Evolutionary conservation across 768 basidiomycete genomes (phyloP), one percentile per base, ranked within the genome.

Genomic region (Tricholoma matsutake): DNA sequence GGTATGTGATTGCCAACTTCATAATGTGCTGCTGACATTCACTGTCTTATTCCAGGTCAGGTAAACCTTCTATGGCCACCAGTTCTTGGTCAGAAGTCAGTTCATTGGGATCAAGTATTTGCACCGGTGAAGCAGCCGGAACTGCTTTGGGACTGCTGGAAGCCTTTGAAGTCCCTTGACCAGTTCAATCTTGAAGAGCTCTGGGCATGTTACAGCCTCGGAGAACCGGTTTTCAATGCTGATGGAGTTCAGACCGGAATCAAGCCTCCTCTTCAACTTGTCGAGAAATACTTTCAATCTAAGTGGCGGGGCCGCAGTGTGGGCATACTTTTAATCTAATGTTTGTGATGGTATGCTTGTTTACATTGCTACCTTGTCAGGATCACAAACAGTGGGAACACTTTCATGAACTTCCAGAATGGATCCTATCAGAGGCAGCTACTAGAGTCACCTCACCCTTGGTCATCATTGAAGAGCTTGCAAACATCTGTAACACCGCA

Each of bases 71-170:
- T 68, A 14, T 65, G 57, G 54, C 67, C 62, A 8, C 69, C 71
- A 1, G 37, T 68, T 10, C 63, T 73, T 29, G 66, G 70, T 3
- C 64, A 68, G 43, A 59, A 58, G 20, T 69, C 67, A 2, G 60
- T 67, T 29, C 55, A 37, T 8, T 72, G 69, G 69, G 52, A 61
- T 3, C 58, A 70, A 8, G 65, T 73, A 10, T 73, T 71, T 41
- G 16, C 20, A 1, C 54, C 64, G 1, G 65, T 73, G 10, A 56
- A 64, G 54, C 69, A 57, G 16, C 68, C 69, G 0, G 56, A 69
- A 14, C 37, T 67, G 2, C 64, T 69, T 11, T 72, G 71, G 71
- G 66, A 65, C 0, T 54, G 55, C 16, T 73, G 69, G 71, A 56
- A 63, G 8, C 72, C 72, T 6, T 60, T 35, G 4, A 68, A 67